Base-by-base conservation (phyloP, 345 rosid genomes). In the Durio zibethinus region DNA sequence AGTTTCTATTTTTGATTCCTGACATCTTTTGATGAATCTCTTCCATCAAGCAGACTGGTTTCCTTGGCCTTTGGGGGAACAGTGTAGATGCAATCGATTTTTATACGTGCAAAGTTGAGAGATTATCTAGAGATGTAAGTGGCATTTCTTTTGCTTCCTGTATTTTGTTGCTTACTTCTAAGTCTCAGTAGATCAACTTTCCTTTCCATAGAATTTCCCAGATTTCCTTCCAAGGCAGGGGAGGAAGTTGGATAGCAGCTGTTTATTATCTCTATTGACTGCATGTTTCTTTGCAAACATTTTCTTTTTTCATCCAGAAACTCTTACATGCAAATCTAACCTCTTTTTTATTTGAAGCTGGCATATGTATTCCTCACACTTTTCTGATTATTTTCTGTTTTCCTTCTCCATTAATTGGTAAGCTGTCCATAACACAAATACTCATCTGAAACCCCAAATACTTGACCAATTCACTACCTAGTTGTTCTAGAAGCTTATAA, bases 81-180 rank as follows among this genome's bases (percentile, higher is more conserved):
- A 84, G 81, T 36, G 86, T 90, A 79, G 99, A 95, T 79, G 98
- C 98, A 57, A 85, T 93, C 67, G 97, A 93, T 50, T 79, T 82
- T 57, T 90, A 89, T 78, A 75, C 81, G 33, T 89, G 90, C 27
- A 89, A 89, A 84, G 79, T 92, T 56, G 96, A 89, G 73, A 87
- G 76, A 67, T 74, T 92, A 35, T 87, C 86, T 1, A 82, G 81
- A 85, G 85, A 88, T 79, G 98, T 93, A 87, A 74, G 87, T 70
- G 10, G 71, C 35, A 10, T 76, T 33, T 45, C 61, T n/a, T 21
- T 64, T 16, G 25, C 7, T 63, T 75, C 36, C 9, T 70, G 40
- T 21, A 9, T 40, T 47, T 16, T 25, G 14, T 57, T 23, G 7
- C 23, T 21, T 57, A 10, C 10, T 53, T 53, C n/a, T n/a, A n/a